Conservation (phyloP, 345 rosid species). For the Arabis hirsuta region DNA sequence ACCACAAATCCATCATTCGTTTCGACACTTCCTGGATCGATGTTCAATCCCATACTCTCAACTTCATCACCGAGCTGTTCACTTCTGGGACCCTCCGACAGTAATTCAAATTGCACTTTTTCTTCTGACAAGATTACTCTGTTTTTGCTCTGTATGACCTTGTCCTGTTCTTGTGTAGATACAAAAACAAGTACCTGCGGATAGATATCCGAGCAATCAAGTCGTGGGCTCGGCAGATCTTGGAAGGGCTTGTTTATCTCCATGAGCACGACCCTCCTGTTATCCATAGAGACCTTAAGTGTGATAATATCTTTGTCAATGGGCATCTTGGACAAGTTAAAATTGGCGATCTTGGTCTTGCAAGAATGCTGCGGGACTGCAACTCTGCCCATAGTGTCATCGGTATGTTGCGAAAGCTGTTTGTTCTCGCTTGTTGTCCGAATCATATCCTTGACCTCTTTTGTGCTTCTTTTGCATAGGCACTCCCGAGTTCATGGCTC, state of each 20-base stretch:
- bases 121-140: conserved; percentile 10
- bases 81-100: conserved; percentile 81
- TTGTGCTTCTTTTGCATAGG: conserved; percentile 47
- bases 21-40: conserved; percentile 84
- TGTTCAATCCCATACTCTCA: conserved; percentile 56
- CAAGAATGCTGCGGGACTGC: conserved; percentile 59
- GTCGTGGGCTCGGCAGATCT: conserved; percentile 64
- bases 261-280: conserved; percentile 67
- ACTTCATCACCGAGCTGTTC: conserved; percentile 87
- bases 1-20: conserved; percentile 65
- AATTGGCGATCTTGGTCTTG: conserved; percentile 75
- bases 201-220: conserved; percentile 66
- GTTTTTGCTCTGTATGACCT: conserved; percentile 6
- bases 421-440: conserved; percentile 9
- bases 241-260: conserved; percentile 64
- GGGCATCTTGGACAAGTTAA: conserved; percentile 76
- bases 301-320: conserved; percentile 70
- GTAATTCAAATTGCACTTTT: conserved; percentile 42
- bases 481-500: conserved; percentile 93
- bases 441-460: conserved; percentile 24
- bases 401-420: conserved; percentile 44
- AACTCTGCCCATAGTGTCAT: conserved; percentile 62
- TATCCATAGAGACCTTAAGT: conserved; percentile 67
- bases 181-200: conserved; percentile 58
- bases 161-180: conserved; percentile 46